phyloP scores from a whole-genome alignment of 495 filamentous ascomycete genomes.

The Podospora australis region DNA sequence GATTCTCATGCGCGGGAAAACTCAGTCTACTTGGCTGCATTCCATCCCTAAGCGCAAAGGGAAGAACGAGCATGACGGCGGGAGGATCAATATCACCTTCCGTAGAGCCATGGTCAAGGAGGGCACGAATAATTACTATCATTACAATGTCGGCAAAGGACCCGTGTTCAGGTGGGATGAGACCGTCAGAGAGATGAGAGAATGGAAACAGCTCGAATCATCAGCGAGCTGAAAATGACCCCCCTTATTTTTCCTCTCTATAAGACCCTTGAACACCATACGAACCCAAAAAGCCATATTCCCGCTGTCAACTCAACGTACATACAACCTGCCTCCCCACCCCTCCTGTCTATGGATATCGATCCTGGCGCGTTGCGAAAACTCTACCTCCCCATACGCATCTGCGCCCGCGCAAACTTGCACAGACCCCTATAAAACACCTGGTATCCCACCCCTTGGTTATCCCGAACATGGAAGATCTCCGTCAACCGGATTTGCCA shows the following conservation, averaged over 20 bases:
- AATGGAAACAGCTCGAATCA: constrained; percentile 25
- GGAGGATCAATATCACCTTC: constrained; percentile 73
- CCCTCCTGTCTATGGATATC: no score
- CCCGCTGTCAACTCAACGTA: no score
- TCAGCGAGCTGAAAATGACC: neutral
- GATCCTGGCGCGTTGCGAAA: no score
- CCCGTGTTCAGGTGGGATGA: constrained; percentile 57
- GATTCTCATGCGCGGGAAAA: constrained; percentile 63
- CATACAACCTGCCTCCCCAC: no score
- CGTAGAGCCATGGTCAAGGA: constrained; percentile 54
- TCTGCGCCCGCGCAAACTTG: constrained; percentile 78
- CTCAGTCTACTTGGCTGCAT: constrained; percentile 67
- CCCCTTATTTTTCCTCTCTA: no score
- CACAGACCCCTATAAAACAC: constrained; percentile 80
- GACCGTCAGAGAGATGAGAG: constrained; percentile 46
- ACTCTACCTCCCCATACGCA: constrained; percentile 76
- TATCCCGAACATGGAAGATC: constrained; percentile 73
- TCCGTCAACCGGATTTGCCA: constrained; percentile 95
- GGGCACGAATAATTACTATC: constrained; percentile 58
- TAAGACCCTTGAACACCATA: no score
- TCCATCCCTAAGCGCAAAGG: constrained; percentile 64
- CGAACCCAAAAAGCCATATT: no score
- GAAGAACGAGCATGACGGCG: constrained; percentile 45
- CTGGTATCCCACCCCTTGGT: constrained; percentile 81
- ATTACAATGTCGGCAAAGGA: constrained; percentile 68